Base-by-base conservation (phyloP, 371 early-diverging fungal genomes). In the Mortierella sp. region DNA sequence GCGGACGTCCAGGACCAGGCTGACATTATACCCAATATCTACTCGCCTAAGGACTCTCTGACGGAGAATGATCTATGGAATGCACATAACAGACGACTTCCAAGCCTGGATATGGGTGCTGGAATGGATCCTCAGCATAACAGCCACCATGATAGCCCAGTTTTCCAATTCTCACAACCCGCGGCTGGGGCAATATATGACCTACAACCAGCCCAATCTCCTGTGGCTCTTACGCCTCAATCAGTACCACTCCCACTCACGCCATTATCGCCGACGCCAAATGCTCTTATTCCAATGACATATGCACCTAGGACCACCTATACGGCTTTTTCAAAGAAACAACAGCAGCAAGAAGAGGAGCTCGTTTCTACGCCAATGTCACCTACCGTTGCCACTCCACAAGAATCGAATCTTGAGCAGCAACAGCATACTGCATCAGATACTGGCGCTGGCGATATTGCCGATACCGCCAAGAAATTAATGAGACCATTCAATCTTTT, bases 261-360 rank as follows among this genome's bases (percentile, higher is more conserved):
- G 17, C 34, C 19, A 31, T 40, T 49, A 9, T 3, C 42, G 2
- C 42, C 58, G 2, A 55, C 59, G 23, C 56, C 71, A 1, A 71
- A 47, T 1, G 40, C 72, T 8, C n/a, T 72, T 35, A 28, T 17
- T 4, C 75, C 80, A 19, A 29, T 80, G 5, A 4, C 55, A 10
- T 75, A 80, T 35, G 43, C 74, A 15, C 74, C 80, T 9, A 66
- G 54, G 45, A 80, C 74, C 1, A 66, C 67, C 0, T 80, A 80
- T 13, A 68, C 42, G 3, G 61, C 75, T 3, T 29, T 55, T 1
- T 23, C 62, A 9, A 80, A 75, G 75, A 68, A 68, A 26, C 59
- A 61, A 7, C 7, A n/a, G 28, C 29, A 43, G 6, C 62, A 64
- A 17, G 40, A 19, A 0, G 64, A 72, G 32, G 67, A 45, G 5